Conservation (phyloP, 306 rosid species). For the Astragalus membranaceus region DNA sequence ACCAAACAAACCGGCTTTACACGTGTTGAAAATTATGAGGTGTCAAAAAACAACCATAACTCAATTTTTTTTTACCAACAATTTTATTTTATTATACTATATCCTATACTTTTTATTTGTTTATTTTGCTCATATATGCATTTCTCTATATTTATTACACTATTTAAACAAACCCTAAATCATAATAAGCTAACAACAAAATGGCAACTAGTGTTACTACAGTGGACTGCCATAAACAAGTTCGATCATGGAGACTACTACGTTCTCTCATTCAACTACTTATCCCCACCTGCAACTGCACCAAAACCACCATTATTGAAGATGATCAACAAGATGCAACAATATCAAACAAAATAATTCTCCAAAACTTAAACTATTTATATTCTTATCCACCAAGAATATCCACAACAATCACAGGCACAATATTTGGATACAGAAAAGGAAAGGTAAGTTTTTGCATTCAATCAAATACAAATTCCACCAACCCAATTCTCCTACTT, state of each 20-base stretch:
- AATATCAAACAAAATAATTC: neutral
- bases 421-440: slow-evolving; percentile 53
- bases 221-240: slow-evolving; percentile 87
- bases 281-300: slow-evolving; percentile 54
- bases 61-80: no score
- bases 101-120: no score
- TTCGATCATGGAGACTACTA: slow-evolving; percentile 69
- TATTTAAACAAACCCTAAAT: neutral
- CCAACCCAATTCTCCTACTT: slow-evolving; percentile 51
- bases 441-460: slow-evolving; percentile 61
- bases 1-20: no score
- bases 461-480: slow-evolving; percentile 36
- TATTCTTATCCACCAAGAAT: neutral
- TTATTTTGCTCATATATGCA: no score
- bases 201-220: slow-evolving; percentile 31
- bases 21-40: no score
- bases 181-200: neutral
- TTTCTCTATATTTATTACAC: neutral
- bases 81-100: no score
- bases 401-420: slow-evolving; percentile 40
- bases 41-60: no score
- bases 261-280: slow-evolving; percentile 58
- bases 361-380: neutral
- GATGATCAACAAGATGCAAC: neutral
- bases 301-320: slow-evolving; percentile 2